phyloP scores from a whole-genome alignment of 1,139 yeast genomes.

The Wickerhamomyces sp. region DNA sequence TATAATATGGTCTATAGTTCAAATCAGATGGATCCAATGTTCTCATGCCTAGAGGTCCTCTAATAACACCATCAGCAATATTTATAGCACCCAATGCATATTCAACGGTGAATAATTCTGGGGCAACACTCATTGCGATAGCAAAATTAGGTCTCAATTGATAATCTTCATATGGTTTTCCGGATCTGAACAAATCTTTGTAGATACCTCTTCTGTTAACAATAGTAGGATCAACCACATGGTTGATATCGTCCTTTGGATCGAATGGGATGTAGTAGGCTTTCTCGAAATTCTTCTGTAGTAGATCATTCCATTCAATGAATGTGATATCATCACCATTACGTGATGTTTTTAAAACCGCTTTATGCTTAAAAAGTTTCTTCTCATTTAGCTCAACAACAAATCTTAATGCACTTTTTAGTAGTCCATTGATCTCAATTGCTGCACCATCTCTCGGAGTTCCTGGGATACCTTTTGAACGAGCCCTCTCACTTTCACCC shows the following conservation, averaged over 20 bases:
- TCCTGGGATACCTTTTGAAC: constrained; percentile 86
- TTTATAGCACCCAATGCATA: constrained; percentile 61
- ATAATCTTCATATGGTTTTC: constrained; percentile 89
- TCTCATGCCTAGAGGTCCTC: constrained; percentile 90
- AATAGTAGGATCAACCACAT: constrained; percentile 55
- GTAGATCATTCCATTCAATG: constrained; percentile 63
- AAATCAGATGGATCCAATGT: constrained; percentile 90
- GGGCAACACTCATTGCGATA: constrained; percentile 90
- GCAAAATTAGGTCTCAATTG: constrained; percentile 91
- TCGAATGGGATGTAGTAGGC: constrained; percentile 71
- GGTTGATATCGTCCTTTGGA: constrained; percentile 49
- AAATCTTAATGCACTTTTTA: constrained; percentile 81
- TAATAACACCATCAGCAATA: constrained; percentile 63
- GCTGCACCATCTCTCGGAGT: constrained; percentile 99
- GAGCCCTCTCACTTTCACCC: constrained; percentile 90
- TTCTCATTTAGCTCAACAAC: constrained; percentile 52
- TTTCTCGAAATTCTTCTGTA: constrained; percentile 72
- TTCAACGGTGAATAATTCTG: constrained; percentile 70
- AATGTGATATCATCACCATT: constrained; percentile 49
- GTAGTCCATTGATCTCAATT: constrained; percentile 81
- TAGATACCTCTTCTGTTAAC: constrained; percentile 91
- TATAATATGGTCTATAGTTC: constrained; percentile 87
- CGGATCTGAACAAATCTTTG: constrained; percentile 76
- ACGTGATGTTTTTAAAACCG: constrained; percentile 5
- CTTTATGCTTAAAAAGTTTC: constrained; percentile 49